phyloP scores from a whole-genome alignment of 129 eudicot genomes.

The Flaveria sonorensis region DNA sequence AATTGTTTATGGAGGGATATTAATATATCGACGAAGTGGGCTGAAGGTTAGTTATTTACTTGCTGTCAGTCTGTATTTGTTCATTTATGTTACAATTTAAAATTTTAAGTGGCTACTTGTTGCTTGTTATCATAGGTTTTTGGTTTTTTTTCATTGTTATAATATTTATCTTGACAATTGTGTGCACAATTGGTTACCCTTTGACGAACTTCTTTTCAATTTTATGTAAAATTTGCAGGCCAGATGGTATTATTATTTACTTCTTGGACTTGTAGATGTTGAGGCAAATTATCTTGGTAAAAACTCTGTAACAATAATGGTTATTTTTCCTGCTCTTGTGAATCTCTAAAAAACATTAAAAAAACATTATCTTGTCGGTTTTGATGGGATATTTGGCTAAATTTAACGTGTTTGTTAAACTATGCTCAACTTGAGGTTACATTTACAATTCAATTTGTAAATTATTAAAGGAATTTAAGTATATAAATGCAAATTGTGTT shows the following conservation, averaged over 20 bases:
- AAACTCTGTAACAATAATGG: constrained; percentile 4
- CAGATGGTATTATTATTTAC: constrained; percentile 83
- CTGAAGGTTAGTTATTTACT: constrained; percentile 58
- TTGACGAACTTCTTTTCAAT: neutral
- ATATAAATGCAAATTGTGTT: neutral
- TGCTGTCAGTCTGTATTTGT: neutral
- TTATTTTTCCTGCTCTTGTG: neutral
- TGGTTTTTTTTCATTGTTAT: neutral
- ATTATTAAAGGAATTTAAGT: neutral
- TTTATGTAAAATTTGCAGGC: constrained; percentile 55
- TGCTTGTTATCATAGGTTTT: constrained; percentile 10
- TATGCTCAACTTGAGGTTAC: neutral
- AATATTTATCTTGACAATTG: neutral
- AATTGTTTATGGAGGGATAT: constrained; percentile 63
- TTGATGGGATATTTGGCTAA: neutral
- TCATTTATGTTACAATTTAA: neutral
- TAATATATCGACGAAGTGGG: constrained; percentile 58
- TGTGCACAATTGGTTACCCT: neutral
- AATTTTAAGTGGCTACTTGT: neutral
- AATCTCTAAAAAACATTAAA: too few relatives aligned
- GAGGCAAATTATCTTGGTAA: constrained; percentile 95
- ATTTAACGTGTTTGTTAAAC: neutral
- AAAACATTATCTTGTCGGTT: neutral
- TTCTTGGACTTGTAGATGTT: constrained; percentile 89
- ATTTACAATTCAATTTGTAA: neutral